Percentiles rank a stretch among this genome's conserved stretches.
Conservation (phyloP, 1,284 basidiomycete genomes). For the Ustilago hordei region DNA sequence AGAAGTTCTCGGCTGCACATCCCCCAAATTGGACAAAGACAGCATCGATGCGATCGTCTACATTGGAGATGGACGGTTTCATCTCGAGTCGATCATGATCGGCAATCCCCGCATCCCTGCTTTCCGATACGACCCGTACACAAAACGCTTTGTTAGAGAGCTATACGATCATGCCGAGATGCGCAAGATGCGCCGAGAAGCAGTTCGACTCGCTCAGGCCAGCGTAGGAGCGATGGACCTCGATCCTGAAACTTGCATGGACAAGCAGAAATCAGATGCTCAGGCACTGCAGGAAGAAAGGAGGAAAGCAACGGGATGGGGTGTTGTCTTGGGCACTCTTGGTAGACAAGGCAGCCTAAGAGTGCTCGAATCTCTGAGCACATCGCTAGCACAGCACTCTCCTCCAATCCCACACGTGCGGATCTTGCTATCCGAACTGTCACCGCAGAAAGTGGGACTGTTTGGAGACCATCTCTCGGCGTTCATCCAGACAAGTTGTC, state of each 20-base stretch:
- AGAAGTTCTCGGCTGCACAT: conserved; percentile 96
- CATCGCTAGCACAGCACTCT: conserved; percentile 37
- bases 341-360: conserved; percentile 92
- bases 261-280: conserved; percentile 12
- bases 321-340: conserved; percentile 92
- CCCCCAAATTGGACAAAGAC: conserved; percentile 75
- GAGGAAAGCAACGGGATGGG: conserved; percentile 75
- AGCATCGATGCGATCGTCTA: conserved; percentile 73
- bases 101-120: conserved; percentile 95
- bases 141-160: conserved; percentile 94
- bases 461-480: conserved; percentile 82
- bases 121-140: conserved; percentile 98
- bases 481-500: conserved; percentile 96
- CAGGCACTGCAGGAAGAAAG: conserved; percentile 56
- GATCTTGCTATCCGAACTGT: conserved; percentile 93
- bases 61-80: conserved; percentile 97
- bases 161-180: conserved; percentile 91
- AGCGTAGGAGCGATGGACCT: conserved; percentile 47
- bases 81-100: conserved; percentile 98
- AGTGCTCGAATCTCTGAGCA: conserved; percentile 76
- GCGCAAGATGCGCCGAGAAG: conserved; percentile 78
- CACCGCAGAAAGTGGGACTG: conserved; percentile 89
- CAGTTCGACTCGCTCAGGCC: conserved; percentile 74
- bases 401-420: conserved; percentile 78
- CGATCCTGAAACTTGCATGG: conserved; percentile 24